Evolutionary conservation across 164 flowering plant genomes (phyloP), one percentile per base, ranked within the genome.

Genomic region (Macadamia tetraphylla): DNA sequence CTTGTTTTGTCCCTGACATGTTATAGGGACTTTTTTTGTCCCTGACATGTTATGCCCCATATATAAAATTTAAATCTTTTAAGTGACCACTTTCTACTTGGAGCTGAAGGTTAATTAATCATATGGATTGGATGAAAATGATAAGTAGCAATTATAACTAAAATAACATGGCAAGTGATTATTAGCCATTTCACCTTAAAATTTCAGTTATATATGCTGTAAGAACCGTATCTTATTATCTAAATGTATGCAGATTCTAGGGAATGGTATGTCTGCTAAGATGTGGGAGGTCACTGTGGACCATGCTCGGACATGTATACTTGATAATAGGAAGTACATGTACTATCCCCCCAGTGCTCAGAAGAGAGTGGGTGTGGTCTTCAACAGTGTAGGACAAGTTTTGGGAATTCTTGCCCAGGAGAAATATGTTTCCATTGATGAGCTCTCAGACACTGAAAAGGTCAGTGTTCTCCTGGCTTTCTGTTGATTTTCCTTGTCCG

Each of bases 221-320:
- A 15, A n/a, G 18, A 56, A 29, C 58, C 6, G 60, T 31, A 53
- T n/a, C 18, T 70, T 11, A 51, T 46, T 18, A 6, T 66, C 42
- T 65, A 57, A 14, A 67, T 56, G 14, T 56, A 51, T 79, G 69
- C 72, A 91, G 97, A 85, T 89, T 56, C 77, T 88, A 66, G 96
- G 96, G 43, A 79, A 80, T 70, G 89, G 89, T 29, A 90, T 88
- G 92, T 84, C 89, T 72, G 73, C 86, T 63, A 90, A 83, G 74
- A 86, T 82, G 85, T 91, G 97, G 94, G 94, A 91, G 0, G 79
- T 79, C 67, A 84, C 83, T 0, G 59, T 82, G 53, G 94, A 86
- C 15, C 97, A 91, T 81, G 91, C 95, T 62, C 80, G 78, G 81
- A 88, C 90, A 58, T 91, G 97, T 70, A 63, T 51, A 58, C 72